Conservation (phyloP, 139 green algal species). For the Micromonas pusilla region DNA sequence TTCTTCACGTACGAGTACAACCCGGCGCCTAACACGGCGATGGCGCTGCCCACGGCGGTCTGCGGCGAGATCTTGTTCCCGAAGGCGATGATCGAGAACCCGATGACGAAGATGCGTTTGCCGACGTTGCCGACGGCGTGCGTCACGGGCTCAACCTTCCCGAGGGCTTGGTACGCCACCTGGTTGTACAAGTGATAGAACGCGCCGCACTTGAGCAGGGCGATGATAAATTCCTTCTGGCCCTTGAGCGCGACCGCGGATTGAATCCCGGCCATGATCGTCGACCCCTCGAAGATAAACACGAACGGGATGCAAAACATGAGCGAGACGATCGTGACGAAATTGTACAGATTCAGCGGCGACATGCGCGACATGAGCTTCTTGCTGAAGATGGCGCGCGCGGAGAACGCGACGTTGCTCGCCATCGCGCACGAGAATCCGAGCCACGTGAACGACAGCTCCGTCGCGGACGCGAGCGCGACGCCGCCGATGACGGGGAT, state of each 20-base stretch:
- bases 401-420: constrained; percentile 88
- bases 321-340: constrained; percentile 90
- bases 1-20: constrained; percentile 44
- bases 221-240: constrained; percentile 65
- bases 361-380: constrained; percentile 75
- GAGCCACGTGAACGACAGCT: constrained; percentile 91
- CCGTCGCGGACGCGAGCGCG: constrained; percentile 26
- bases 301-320: constrained; percentile 81
- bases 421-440: constrained; percentile 90
- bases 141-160: constrained; percentile 86
- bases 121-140: constrained; percentile 99
- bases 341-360: constrained; percentile 91
- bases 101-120: constrained; percentile 97
- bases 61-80: constrained; percentile 73
- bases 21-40: constrained; percentile 52
- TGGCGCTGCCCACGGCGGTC: constrained; percentile 73
- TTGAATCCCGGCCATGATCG: constrained; percentile 44
- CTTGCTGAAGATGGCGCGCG: constrained; percentile 87
- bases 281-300: constrained; percentile 72
- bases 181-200: constrained; percentile 99
- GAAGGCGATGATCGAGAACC: constrained; percentile 75
- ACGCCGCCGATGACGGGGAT: constrained; percentile 84
- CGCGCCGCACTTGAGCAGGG: constrained; percentile 81
- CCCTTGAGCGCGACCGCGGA: constrained; percentile 58
- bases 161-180: constrained; percentile 97